Evolutionary conservation across 768 basidiomycete species (phyloP).

Genomic region (Trametes elegans): DNA sequence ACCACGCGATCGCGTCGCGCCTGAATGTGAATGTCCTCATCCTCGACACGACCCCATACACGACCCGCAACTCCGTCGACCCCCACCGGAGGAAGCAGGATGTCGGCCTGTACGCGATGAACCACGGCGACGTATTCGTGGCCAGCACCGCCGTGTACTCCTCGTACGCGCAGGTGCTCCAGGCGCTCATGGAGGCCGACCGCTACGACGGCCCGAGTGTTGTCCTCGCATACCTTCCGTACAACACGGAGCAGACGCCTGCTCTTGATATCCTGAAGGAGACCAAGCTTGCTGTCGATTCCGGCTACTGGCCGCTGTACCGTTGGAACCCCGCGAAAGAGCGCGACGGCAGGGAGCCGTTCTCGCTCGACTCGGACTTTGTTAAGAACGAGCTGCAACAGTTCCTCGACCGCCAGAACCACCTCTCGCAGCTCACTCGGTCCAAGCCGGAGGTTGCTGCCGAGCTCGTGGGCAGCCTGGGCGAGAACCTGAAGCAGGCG

Average conservation of each 20-base stretch:
- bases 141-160: conserved; percentile 95
- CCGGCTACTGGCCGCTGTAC: conserved; percentile 98
- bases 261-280: conserved; percentile 94
- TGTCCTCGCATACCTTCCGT: conserved; percentile 92
- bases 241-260: conserved; percentile 68
- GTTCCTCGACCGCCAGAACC: conserved; percentile 96
- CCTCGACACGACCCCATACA: conserved; percentile 90
- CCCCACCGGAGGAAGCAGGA: conserved; percentile 88
- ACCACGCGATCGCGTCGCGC: conserved; percentile 89
- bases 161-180: conserved; percentile 92
- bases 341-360: conserved; percentile 69
- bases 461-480: conserved; percentile 80
- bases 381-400: conserved; percentile 91
- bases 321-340: conserved; percentile 95
- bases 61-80: conserved; percentile 65
- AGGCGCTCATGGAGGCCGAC: conserved; percentile 90
- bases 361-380: conserved; percentile 88
- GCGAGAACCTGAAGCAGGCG: conserved; percentile 81
- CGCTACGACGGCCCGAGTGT: conserved; percentile 86
- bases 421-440: conserved; percentile 88
- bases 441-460: conserved; percentile 77
- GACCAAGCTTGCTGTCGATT: conserved; percentile 94
- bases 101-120: conserved; percentile 97
- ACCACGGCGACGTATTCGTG: conserved; percentile 95
- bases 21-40: conserved; percentile 94